A percentile compares a stretch with the other conserved stretches of the same genome.
Conservation (phyloP, 176 grass and related monocot species). For the Aegilops bicornis region DNA sequence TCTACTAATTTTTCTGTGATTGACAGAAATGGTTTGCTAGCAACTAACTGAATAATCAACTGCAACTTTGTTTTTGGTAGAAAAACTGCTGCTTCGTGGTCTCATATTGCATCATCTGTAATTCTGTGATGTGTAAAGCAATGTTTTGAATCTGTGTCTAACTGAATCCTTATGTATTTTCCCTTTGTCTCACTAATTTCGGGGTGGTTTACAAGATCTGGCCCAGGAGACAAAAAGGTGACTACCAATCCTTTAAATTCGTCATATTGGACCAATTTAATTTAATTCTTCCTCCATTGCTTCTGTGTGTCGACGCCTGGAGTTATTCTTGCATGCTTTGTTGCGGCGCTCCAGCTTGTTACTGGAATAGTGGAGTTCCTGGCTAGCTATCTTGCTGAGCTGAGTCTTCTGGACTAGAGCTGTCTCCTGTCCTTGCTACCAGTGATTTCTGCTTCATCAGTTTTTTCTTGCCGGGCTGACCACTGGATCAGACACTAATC, state of each 20-base stretch:
- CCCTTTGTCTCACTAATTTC: constrained; percentile 22
- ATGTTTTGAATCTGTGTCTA: neutral
- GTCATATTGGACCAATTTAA: neutral
- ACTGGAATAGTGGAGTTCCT: constrained; percentile 62
- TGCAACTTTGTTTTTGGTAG: neutral
- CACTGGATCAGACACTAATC: constrained; percentile 48
- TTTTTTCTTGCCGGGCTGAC: constrained; percentile 76
- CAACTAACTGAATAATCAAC: neutral
- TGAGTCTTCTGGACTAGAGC: constrained; percentile 84
- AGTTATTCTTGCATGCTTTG: constrained; percentile 1
- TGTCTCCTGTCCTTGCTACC: constrained; percentile 76
- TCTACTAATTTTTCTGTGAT: neutral
- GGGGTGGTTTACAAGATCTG: constrained; percentile 62
- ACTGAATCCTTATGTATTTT: neutral
- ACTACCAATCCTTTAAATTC: neutral
- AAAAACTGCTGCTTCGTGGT: neutral
- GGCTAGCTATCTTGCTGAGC: constrained; percentile 68
- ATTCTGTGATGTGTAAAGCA: neutral
- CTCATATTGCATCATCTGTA: neutral
- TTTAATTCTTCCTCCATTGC: neutral
- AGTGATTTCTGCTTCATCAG: constrained; percentile 66
- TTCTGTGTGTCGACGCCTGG: constrained; percentile 18
- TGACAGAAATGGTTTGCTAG: neutral
- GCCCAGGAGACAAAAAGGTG: constrained; percentile 60
- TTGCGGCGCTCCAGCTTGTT: constrained; percentile 47